phyloP scores from a whole-genome alignment of 2,329 filamentous ascomycete species.

The Pseudovirgaria hyperparasitica region DNA sequence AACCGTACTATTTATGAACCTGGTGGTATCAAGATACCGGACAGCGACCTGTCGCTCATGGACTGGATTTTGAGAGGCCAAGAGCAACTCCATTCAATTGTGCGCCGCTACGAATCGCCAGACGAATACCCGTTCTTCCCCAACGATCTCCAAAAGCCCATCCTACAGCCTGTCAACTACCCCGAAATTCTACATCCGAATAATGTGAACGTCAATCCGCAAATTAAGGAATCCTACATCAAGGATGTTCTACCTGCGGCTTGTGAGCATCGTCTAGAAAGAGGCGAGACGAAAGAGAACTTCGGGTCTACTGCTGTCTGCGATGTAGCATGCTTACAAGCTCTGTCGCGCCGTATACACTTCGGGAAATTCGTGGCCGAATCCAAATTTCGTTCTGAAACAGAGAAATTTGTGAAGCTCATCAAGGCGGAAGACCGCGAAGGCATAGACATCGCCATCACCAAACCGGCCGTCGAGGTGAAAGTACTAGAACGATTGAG shows the following conservation, averaged over 20 bases:
- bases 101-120: slow-evolving; percentile 88
- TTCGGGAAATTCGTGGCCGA: slow-evolving; percentile 99
- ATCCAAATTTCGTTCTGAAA: slow-evolving; percentile 79
- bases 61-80: slow-evolving; percentile 91
- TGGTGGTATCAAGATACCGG: slow-evolving; percentile 67
- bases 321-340: slow-evolving; percentile 83
- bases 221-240: slow-evolving; percentile 79
- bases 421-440: slow-evolving; percentile 70
- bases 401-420: slow-evolving; percentile 65
- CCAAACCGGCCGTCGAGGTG: slow-evolving; percentile 75
- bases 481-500: slow-evolving; percentile 78
- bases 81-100: slow-evolving; percentile 80
- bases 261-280: slow-evolving; percentile 64
- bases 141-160: slow-evolving; percentile 60
- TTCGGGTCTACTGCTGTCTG: slow-evolving; percentile 87
- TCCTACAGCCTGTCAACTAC: slow-evolving; percentile 81
- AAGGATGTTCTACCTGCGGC: slow-evolving; percentile 70
- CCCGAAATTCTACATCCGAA: slow-evolving; percentile 80
- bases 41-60: slow-evolving; percentile 64
- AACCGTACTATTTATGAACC: slow-evolving; percentile 79
- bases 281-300: slow-evolving; percentile 81
- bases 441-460: slow-evolving; percentile 83
- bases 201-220: slow-evolving; percentile 76
- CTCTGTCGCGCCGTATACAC: slow-evolving; percentile 80
- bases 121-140: slow-evolving; percentile 98